phyloP scores from a whole-genome alignment of 768 basidiomycete species.

The Russula abietina region DNA sequence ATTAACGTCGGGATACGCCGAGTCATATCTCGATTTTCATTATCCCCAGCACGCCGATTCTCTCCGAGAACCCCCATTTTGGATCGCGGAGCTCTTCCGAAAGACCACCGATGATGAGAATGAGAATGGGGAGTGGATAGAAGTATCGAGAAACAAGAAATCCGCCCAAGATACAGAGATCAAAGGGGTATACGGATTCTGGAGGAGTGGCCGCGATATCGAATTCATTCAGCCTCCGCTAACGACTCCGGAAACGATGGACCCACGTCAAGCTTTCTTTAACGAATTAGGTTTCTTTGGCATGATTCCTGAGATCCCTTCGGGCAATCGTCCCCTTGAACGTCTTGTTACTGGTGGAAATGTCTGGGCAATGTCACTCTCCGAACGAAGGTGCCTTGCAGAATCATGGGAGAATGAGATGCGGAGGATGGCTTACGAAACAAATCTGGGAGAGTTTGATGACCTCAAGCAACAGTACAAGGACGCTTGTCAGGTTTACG shows the following conservation, averaged over 20 bases:
- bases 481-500: conserved; percentile 34
- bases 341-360: conserved; percentile 33
- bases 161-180: not conserved
- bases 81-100: conserved; percentile 14
- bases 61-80: conserved; percentile 39
- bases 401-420: conserved; percentile 44
- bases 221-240: conserved; percentile 15
- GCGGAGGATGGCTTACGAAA: conserved; percentile 30
- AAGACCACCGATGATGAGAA: conserved; percentile 7
- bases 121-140: conserved; percentile 15
- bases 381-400: conserved; percentile 44
- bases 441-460: conserved; percentile 40
- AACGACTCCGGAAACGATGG: not conserved
- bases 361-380: conserved; percentile 50
- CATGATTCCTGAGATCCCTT: conserved; percentile 37
- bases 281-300: conserved; percentile 32
- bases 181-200: conserved; percentile 21
- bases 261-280: conserved; percentile 33
- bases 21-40: conserved; percentile 38
- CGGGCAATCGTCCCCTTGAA: conserved; percentile 33
- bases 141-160: conserved; percentile 9
- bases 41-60: conserved; percentile 45
- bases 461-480: conserved; percentile 37
- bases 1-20: conserved; percentile 31
- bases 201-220: conserved; percentile 19